Evolutionary conservation across 176 grass and related monocot species (phyloP), one percentile per base, ranked within the genome.

Genomic region (Canna indica): DNA sequence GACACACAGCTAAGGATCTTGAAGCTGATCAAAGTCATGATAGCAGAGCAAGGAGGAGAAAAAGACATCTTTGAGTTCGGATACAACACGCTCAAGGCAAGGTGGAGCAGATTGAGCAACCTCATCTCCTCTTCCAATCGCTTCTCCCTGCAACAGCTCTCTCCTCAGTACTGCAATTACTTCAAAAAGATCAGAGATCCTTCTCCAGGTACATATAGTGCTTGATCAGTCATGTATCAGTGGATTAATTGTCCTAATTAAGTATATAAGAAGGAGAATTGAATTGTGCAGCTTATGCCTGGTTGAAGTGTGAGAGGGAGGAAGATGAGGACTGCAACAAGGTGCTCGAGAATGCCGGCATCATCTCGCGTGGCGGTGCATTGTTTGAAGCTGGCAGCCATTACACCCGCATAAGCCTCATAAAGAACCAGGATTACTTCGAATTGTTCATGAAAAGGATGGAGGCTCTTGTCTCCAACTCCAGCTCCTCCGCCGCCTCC

Each of bases 11-110:
- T 76, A 20, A 47, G 74, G 54, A 62, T 66, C 5, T 44, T 53
- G 22, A 76, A 76, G 62, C 39, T 76, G 26, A 33, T 76, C 45
- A 38, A 67, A 36, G 62, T 76, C 20, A 66, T 76, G 16, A 39
- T 68, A 35, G 36, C 36, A 25, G n/a, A 68, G 36, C n/a, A n/a
- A n/a, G 36, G 22, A n/a, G 36, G 36, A 68, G 1, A 26, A 68
- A 36, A 41, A 1, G 64, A 68, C 31, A 72, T 72, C 22, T 72
- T 72, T 35, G 47, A 25, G 18, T 72, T 72, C 30, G 69, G 46
- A 5, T 35, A 35, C 7, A 35, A 14, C 7, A 56, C 44, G 27
- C n/a, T 54, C 17, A 54, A 29, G 17, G 69, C 32, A 35, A 72
- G 69, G 30, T 72, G 69, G 69, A 45, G 47, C 69, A 56, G 56